Conservation (phyloP, 345 rosid species). For the Syzygium aromaticum region DNA sequence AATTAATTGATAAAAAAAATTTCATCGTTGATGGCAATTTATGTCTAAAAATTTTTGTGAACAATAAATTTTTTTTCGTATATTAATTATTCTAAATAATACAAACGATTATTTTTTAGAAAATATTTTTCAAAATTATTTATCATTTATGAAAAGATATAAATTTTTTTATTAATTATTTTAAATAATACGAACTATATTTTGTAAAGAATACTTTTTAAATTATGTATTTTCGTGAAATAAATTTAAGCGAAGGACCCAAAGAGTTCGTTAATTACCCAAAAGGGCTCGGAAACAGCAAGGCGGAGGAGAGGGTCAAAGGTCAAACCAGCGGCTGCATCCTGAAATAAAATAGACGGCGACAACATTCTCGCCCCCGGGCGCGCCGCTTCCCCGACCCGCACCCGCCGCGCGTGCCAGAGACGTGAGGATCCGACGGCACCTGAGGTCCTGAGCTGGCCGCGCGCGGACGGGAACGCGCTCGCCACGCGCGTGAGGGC, state of each 20-base stretch:
- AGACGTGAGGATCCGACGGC: background rate
- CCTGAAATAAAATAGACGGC: background rate
- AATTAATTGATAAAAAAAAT: too few relatives aligned
- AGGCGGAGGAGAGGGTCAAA: background rate
- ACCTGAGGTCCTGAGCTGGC: too few relatives aligned
- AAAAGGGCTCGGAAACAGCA: background rate
- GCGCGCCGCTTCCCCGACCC: background rate
- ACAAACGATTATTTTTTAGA: background rate
- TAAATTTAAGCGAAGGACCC: background rate
- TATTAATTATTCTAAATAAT: too few relatives aligned
- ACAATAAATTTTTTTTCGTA: too few relatives aligned
- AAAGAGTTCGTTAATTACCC: background rate
- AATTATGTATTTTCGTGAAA: too few relatives aligned
- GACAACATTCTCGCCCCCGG: background rate
- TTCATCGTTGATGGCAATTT: too few relatives aligned
- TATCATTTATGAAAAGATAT: too few relatives aligned
- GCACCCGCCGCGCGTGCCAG: background rate
- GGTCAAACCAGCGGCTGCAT: background rate
- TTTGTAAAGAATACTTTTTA: too few relatives aligned
- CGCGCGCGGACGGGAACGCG: background rate
- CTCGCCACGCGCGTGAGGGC: background rate
- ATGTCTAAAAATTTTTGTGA: too few relatives aligned
- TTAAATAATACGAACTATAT: too few relatives aligned
- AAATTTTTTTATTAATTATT: too few relatives aligned
- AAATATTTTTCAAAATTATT: too few relatives aligned